Evolutionary conservation across 306 rosid genomes (phyloP), one percentile per base, ranked within the genome.

Genomic region (Sindora glabra): DNA sequence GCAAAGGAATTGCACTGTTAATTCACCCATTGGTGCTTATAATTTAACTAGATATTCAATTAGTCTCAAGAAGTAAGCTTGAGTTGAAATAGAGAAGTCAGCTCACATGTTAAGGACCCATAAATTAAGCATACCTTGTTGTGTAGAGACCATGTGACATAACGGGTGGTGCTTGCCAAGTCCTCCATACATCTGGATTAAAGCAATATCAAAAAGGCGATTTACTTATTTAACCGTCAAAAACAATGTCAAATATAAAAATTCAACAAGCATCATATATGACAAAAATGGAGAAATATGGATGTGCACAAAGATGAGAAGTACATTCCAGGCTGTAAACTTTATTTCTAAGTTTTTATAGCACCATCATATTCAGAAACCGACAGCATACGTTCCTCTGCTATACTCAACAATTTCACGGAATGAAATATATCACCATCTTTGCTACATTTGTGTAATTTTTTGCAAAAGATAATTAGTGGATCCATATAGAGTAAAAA

Each of bases 141-240:
- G 76, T 92, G 98, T 52, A 92, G 95, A 56, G 98, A 92, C 98
- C 98, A 92, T 41, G 96, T 77, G 56, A 92, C 96, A 37, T 92
- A 92, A 23, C 95, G 81, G 42, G 98, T 92, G 59, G 98, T 86
- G 95, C 98, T 92, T 71, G 85, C 79, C 77, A 92, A 79, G 76
- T 92, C 98, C 78, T 92, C 98, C 96, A 88, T 83, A 62, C 96
- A 88, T 71, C 98, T 92, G 74, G 63, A 74, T 64, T 74, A 63
- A 60, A 56, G 30, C 49, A 41, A 48, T 22, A 46, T 48, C 12
- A 50, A 59, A 41, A 60, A 73, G 46, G 24, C n/a, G n/a, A n/a
- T 39, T 48, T 59, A 50, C 12, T 48, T 67, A 47, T 29, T 24
- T 38, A 47, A 36, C 32, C 53, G 30, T 13, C 26, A 18, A 57